Percentiles rank a stretch among this genome's conserved stretches.
phyloP scores from a whole-genome alignment of 2,329 filamentous ascomycete genomes.

The Graphilbum fragrans region DNA sequence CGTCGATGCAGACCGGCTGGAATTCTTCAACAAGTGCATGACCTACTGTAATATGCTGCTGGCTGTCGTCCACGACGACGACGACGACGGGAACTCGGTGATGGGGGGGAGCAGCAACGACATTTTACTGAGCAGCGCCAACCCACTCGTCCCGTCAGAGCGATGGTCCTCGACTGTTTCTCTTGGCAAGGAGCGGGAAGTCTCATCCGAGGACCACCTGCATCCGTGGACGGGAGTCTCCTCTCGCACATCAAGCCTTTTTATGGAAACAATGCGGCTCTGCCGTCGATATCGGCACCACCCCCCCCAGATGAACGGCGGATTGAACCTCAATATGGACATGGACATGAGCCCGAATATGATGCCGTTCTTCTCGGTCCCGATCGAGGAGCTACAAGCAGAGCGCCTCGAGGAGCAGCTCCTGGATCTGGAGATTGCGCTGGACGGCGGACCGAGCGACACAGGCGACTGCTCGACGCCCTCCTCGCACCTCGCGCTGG shows the following conservation, averaged over 20 bases:
- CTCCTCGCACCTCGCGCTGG: constrained; percentile 18
- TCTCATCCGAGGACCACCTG: constrained; percentile 3
- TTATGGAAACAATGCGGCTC: constrained; percentile 18
- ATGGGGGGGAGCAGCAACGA: neutral
- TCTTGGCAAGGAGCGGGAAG: neutral
- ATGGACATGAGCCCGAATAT: neutral
- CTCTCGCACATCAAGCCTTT: constrained; percentile 16
- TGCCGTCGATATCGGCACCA: constrained; percentile 19
- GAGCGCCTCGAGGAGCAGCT: constrained; percentile 22
- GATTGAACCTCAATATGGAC: neutral
- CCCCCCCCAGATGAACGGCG: constrained; percentile 8
- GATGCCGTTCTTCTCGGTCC: constrained; percentile 7
- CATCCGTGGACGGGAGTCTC: constrained; percentile 27
- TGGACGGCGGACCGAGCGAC: constrained; percentile 11
- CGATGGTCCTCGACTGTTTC: constrained; percentile 5
- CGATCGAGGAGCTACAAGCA: constrained; percentile 19
- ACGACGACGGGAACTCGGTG: constrained; percentile 3
- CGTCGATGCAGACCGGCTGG: constrained; percentile 15
- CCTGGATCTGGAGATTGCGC: constrained; percentile 16
- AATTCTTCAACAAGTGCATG: constrained; percentile 25
- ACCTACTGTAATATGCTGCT: constrained; percentile 25
- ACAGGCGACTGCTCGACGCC: constrained; percentile 20
- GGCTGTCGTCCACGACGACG: constrained; percentile 22
- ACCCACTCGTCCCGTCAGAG: no score
- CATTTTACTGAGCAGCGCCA: no score